These are phyloP conservation scores for Triangularia verruculosa DNA, from an alignment of 2,329 filamentous ascomycete species.

Conservation along the genomic window DNA sequence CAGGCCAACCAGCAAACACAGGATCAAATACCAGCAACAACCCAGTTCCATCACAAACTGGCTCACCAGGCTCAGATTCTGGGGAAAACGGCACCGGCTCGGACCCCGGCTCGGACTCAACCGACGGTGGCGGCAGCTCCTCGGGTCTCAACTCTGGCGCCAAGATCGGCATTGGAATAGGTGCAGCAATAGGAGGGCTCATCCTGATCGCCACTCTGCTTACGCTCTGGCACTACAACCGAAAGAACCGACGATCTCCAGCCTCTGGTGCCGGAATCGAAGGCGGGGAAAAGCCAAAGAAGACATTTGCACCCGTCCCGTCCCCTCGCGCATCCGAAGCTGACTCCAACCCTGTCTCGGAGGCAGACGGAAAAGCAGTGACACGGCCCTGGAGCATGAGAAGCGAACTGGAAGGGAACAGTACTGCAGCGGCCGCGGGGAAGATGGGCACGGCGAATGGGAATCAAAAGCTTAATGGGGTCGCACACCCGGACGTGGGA, in stretches of 20 bases:
- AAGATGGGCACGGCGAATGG: neutral
- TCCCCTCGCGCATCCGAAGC: slow-evolving; percentile 1
- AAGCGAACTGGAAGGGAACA: neutral
- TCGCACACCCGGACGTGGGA: neutral
- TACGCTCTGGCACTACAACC: neutral
- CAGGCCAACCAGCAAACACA: neutral
- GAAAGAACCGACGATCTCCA: neutral
- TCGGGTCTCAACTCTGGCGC: slow-evolving; percentile 5
- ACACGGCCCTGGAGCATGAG: slow-evolving; percentile 6
- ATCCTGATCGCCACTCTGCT: neutral
- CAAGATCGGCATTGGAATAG: slow-evolving; percentile 5
- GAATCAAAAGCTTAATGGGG: neutral
- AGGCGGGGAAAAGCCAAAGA: slow-evolving; percentile 1
- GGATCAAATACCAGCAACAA: neutral
- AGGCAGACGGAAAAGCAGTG: slow-evolving; percentile 2
- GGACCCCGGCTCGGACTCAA: neutral
- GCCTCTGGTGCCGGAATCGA: neutral
- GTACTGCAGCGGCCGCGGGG: neutral
- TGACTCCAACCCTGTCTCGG: slow-evolving; percentile 3
- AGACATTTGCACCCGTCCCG: neutral
- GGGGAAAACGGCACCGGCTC: neutral
- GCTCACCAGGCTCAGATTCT: neutral
- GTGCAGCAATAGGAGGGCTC: neutral
- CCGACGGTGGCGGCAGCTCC: neutral
- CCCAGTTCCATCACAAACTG: neutral